Percentiles rank a stretch among this genome's conserved stretches.
Conservation (phyloP, 441 rosid genomes). For the Populus hybrid region DNA sequence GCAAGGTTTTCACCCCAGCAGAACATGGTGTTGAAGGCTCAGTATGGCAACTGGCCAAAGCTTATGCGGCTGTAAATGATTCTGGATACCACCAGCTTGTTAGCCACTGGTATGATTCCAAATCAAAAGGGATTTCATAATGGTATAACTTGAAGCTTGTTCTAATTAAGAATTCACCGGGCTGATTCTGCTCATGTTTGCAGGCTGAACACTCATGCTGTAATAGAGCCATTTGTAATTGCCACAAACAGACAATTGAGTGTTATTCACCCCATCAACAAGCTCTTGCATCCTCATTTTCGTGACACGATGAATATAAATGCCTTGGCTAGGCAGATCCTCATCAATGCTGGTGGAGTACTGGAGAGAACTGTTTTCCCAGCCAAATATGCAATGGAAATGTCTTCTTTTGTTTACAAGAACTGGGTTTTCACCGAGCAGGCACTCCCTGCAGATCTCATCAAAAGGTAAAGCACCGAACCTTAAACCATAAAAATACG, state of each 20-base stretch:
- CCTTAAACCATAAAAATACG: background rate
- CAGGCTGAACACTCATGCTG: slow-evolving; percentile 86
- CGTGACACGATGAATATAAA: slow-evolving; percentile 90
- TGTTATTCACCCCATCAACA: slow-evolving; percentile 76
- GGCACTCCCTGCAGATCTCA: slow-evolving; percentile 72
- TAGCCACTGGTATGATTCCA: slow-evolving; percentile 70
- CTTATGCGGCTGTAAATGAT: slow-evolving; percentile 83
- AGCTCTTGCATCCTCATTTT: slow-evolving; percentile 89
- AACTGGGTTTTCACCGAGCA: slow-evolving; percentile 77
- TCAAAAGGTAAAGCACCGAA: slow-evolving; percentile 50
- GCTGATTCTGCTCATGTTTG: slow-evolving; percentile 9
- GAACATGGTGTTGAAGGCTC: slow-evolving; percentile 53
- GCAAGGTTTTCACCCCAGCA: slow-evolving; percentile 70
- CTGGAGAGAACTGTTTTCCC: slow-evolving; percentile 71
- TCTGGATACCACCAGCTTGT: slow-evolving; percentile 85
- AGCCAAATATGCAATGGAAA: slow-evolving; percentile 66
- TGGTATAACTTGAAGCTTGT: slow-evolving; percentile 8
- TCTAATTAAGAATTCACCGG: background rate
- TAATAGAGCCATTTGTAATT: slow-evolving; percentile 78
- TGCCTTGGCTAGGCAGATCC: slow-evolving; percentile 74
- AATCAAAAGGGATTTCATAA: slow-evolving; percentile 2
- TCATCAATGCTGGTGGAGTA: slow-evolving; percentile 76
- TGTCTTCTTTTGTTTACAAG: slow-evolving; percentile 72
- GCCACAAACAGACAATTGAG: slow-evolving; percentile 79
- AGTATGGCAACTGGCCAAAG: slow-evolving; percentile 90